A percentile compares a stretch with the other conserved stretches of the same genome.
Conservation (phyloP, 1,139 yeast species). For the Hemisphaericaspora lyxosophila region DNA sequence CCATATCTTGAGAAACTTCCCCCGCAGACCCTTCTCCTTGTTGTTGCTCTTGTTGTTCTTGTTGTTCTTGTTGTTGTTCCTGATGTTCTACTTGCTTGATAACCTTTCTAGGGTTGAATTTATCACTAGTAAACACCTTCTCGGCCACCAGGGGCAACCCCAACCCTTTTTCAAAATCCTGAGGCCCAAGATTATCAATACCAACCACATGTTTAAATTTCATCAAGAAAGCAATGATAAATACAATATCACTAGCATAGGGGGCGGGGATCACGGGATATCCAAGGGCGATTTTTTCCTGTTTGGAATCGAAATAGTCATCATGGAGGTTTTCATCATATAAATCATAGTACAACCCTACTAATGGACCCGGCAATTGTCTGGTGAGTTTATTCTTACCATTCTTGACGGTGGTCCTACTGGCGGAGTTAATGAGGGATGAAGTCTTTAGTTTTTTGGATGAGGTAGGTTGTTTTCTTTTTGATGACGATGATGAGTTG, state of each 20-base stretch:
- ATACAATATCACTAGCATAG: slow-evolving; percentile 47
- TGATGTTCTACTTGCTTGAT: neutral
- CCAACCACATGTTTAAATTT: slow-evolving; percentile 42
- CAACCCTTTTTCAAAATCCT: slow-evolving; percentile 51
- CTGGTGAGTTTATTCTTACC: slow-evolving; percentile 31
- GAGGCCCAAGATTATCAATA: slow-evolving; percentile 32
- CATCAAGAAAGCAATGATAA: slow-evolving; percentile 41
- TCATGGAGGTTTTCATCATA: slow-evolving; percentile 36
- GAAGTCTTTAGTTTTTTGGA: slow-evolving; percentile 4
- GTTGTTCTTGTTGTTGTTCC: slow-evolving; percentile 12
- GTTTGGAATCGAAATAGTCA: slow-evolving; percentile 19
- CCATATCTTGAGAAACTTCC: slow-evolving; percentile 36
- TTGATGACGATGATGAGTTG: neutral
- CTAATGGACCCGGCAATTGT: slow-evolving; percentile 42
- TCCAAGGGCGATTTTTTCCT: slow-evolving; percentile 33
- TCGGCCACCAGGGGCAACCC: slow-evolving; percentile 24
- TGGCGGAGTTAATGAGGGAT: slow-evolving; percentile 14
- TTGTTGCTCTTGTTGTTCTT: slow-evolving; percentile 14
- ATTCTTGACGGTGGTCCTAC: slow-evolving; percentile 36
- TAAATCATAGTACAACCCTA: slow-evolving; percentile 35
- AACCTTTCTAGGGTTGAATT: neutral
- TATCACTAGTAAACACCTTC: neutral
- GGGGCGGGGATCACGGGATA: slow-evolving; percentile 31
- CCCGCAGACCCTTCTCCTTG: too few species aligned
- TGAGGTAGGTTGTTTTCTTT: neutral